Percentiles rank a stretch among this genome's conserved stretches.
phyloP scores from a whole-genome alignment of 768 basidiomycete genomes.

The Mycena galopus region DNA sequence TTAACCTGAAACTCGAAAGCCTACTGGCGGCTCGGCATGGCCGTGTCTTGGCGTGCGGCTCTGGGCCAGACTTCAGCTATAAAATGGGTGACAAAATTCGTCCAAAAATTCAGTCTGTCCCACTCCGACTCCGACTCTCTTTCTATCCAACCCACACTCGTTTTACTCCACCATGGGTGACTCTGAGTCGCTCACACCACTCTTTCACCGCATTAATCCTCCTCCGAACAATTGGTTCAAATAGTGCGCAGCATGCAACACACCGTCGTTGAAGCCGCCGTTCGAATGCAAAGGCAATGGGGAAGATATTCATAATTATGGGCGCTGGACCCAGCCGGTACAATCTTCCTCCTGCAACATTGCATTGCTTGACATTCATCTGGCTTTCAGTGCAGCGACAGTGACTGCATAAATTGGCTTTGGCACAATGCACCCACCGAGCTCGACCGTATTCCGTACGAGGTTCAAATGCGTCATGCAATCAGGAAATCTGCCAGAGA shows the following conservation, averaged over 20 bases:
- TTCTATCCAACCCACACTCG: neutral
- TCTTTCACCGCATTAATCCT: neutral
- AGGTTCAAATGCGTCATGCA: neutral
- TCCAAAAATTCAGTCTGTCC: neutral
- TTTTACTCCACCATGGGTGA: neutral
- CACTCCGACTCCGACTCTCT: neutral
- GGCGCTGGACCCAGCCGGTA: neutral
- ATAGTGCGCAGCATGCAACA: neutral
- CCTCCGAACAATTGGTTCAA: neutral
- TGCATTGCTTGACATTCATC: too few relatives aligned
- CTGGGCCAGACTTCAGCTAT: neutral
- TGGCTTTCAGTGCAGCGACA: neutral
- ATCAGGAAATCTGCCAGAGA: neutral
- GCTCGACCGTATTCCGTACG: neutral
- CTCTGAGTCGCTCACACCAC: neutral
- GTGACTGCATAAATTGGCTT: neutral
- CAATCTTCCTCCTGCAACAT: neutral
- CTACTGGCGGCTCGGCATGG: neutral
- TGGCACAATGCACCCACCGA: neutral
- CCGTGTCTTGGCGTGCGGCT: neutral
- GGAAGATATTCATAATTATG: neutral
- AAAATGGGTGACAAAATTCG: neutral
- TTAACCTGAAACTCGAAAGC: neutral
- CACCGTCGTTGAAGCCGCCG: neutral
- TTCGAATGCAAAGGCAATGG: neutral